phyloP scores from a whole-genome alignment of 805 yeast genomes.

The Tetrapisispora iriomotensis region DNA sequence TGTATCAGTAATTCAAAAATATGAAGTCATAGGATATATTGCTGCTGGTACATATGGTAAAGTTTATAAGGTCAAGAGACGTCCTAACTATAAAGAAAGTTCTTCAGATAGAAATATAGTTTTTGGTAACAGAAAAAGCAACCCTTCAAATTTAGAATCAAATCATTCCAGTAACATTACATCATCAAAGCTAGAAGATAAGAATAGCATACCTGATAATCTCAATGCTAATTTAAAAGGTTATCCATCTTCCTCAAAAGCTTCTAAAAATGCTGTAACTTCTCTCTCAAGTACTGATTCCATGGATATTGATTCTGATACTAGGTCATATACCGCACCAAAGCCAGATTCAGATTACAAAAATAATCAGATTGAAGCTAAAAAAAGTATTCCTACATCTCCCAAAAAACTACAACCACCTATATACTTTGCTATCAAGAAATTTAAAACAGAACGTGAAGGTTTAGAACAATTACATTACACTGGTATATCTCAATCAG shows the following conservation, averaged over 20 bases:
- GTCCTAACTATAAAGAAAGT: slow-evolving; percentile 18
- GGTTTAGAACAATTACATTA: slow-evolving; percentile 75
- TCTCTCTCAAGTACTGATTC: not conserved
- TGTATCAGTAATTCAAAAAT: slow-evolving; percentile 69
- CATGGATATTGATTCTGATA: not conserved
- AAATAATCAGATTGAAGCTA: not conserved
- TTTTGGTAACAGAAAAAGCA: not conserved
- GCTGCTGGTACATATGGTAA: slow-evolving; percentile 99
- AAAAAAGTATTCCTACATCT: not conserved
- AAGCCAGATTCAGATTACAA: not conserved
- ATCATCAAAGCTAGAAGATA: too few relatives aligned
- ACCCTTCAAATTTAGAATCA: not conserved
- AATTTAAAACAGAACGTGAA: slow-evolving; percentile 88
- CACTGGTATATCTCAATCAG: slow-evolving; percentile 93
- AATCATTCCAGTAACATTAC: too few relatives aligned
- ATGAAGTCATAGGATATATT: slow-evolving; percentile 85
- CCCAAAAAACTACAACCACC: slow-evolving; percentile 8
- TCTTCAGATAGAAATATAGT: not conserved
- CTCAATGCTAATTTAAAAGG: too few relatives aligned
- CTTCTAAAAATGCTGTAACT: too few relatives aligned
- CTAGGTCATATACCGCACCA: not conserved
- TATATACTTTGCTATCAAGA: slow-evolving; percentile 73
- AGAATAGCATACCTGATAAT: too few relatives aligned
- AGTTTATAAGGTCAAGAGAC: slow-evolving; percentile 73
- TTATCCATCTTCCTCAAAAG: too few relatives aligned